These are phyloP conservation scores for Ceratocystis cubensis DNA, from an alignment of 2,329 filamentous ascomycete species.

Conservation along the genomic window DNA sequence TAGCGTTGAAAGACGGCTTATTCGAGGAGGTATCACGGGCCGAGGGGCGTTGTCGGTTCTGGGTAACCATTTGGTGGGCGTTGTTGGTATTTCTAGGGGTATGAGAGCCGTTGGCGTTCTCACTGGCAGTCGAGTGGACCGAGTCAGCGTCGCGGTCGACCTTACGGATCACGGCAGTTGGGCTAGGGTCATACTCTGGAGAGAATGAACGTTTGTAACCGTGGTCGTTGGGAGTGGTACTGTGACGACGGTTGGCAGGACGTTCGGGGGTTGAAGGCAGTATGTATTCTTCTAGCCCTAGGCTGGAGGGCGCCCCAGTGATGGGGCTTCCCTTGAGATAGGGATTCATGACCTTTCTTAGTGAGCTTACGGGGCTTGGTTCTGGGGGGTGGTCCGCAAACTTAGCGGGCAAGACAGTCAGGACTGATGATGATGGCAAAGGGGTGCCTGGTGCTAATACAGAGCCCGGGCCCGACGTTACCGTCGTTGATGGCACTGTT, in stretches of 20 bases:
- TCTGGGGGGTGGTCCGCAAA: conserved; percentile 28
- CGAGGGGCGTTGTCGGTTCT: conserved; percentile 11
- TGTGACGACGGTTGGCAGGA: conserved; percentile 11
- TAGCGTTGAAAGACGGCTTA: conserved; percentile 26
- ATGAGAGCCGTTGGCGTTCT: conserved; percentile 8
- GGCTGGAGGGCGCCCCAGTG: conserved; percentile 8
- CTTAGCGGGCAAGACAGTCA: conserved; percentile 29
- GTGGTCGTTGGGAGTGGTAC: conserved; percentile 19
- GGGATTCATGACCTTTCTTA: conserved; percentile 77
- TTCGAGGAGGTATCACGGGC: conserved; percentile 29
- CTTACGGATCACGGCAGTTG: conserved; percentile 57
- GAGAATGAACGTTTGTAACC: conserved; percentile 50
- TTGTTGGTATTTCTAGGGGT: neutral
- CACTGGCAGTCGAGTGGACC: conserved; percentile 22
- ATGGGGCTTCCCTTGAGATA: conserved; percentile 42
- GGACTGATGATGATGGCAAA: conserved; percentile 28
- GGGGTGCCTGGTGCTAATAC: conserved; percentile 11
- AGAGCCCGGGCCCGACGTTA: neutral
- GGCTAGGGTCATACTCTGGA: conserved; percentile 60
- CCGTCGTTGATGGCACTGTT: neutral
- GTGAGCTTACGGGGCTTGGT: conserved; percentile 61
- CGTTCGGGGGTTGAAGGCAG: conserved; percentile 17
- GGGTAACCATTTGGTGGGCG: neutral
- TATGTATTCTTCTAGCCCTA: conserved; percentile 15
- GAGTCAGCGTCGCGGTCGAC: conserved; percentile 38